Evolutionary conservation across 2,329 filamentous ascomycete genomes (phyloP), one percentile per base, ranked within the genome.

Genomic region (Diaporthe humulicola): DNA sequence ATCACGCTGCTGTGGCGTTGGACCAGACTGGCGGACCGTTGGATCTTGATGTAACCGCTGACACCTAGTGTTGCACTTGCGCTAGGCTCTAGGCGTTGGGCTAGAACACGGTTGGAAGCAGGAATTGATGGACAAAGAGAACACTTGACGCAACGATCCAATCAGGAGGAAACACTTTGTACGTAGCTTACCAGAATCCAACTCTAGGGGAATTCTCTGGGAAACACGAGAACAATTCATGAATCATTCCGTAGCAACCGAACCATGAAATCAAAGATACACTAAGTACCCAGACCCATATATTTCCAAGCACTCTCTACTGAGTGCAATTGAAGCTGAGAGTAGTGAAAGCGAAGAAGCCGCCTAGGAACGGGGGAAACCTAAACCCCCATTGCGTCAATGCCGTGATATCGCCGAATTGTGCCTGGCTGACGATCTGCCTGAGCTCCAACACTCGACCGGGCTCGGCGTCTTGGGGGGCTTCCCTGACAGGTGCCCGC

Each of bases 321-420:
- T 38, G 61, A 7, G 61, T 52, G 22, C 2, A 52, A 38, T 9
- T 50, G 61, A 52, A 36, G 61, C 42, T 67, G 10, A 12, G n/a
- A 40, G 10, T 10, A 36, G 45, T 17, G 7, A 25, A 45, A 52
- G 10, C 17, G 5, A 50, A 6, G 22, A n/a, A 67, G 42, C 10
- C 30, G 30, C 58, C 57, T 33, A 33, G 28, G 17, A 57, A 42
- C n/a, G 25, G 25, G 56, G 57, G 42, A 40, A 33, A 30, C 70
- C 36, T 42, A 40, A 54, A 42, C 25, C 30, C 54, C 30, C 45
- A 54, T 64, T 52, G n/a, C 36, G 42, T n/a, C 33, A 72, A 72
- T 72, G 70, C 70, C 70, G 70, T 56, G 70, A 72, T 64, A 72
- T 64, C 70, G 36, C 70, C 70, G 70, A 72, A 56, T 40, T 28